Percentiles rank a stretch among this genome's conserved stretches.
Evolutionary conservation across 2,329 filamentous ascomycete species (phyloP).

Genomic region (Trichoderma koningii): DNA sequence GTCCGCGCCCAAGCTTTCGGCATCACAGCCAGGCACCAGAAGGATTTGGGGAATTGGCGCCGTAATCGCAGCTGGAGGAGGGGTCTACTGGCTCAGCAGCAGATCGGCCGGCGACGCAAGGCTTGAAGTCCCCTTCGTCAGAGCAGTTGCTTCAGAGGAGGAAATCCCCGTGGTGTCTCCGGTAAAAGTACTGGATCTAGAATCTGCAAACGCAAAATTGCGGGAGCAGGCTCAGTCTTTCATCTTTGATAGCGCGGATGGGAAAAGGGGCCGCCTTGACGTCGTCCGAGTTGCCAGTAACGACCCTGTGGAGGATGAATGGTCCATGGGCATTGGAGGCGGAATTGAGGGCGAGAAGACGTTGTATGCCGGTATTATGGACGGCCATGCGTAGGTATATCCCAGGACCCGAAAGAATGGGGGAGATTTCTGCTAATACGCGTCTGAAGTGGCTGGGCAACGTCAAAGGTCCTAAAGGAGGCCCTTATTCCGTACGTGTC

Average conservation of each 20-base stretch:
- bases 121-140: slow-evolving; percentile 8
- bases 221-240: slow-evolving; percentile 39
- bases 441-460: slow-evolving; percentile 45
- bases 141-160: slow-evolving; percentile 29
- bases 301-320: slow-evolving; percentile 42
- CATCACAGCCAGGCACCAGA: background rate
- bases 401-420: background rate
- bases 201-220: slow-evolving; percentile 37
- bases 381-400: slow-evolving; percentile 51
- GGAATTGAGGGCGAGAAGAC: slow-evolving; percentile 37
- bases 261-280: slow-evolving; percentile 39
- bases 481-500: slow-evolving; percentile 49
- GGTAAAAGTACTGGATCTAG: slow-evolving; percentile 33
- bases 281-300: slow-evolving; percentile 42
- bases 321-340: slow-evolving; percentile 38
- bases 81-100: background rate
- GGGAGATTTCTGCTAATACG: background rate
- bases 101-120: background rate
- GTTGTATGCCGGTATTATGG: slow-evolving; percentile 47
- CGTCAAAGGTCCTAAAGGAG: slow-evolving; percentile 44
- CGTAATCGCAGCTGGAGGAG: background rate
- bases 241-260: slow-evolving; percentile 35
- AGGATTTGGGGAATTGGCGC: background rate
- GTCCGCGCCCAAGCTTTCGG: background rate
- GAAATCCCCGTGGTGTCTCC: slow-evolving; percentile 36